Base-by-base conservation (phyloP, 1,284 basidiomycete genomes). In the Trametes sp. region DNA sequence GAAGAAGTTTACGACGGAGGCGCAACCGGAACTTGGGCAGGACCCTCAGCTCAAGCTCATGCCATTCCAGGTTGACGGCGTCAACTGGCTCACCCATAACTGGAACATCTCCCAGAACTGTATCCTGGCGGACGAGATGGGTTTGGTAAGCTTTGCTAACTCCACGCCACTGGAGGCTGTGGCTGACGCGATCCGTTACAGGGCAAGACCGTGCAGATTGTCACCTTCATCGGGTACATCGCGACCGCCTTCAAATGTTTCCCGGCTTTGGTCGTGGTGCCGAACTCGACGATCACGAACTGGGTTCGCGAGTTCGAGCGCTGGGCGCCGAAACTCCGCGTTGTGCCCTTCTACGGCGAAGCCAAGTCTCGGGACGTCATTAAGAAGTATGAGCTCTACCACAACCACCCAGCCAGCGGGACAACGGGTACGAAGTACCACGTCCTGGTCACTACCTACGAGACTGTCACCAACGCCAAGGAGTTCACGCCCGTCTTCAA, bases 81-180 rank as follows among this genome's bases (percentile, higher is more conserved):
- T 98, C 65, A 96, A 96, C 66, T 98, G 96, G 95, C 82, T 98
- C 31, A 87, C 88, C 64, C 85, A 89, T 70, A 96, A 97, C 69
- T 96, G 95, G 92, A 94, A 89, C 86, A 89, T 87, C 68, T 83
- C 85, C 48, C 94, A 96, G 66, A 88, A 90, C 41, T 96, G 93
- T 69, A 98, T 98, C 68, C 84, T 98, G n/a, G 96, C 96, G 2
- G 97, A 99, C 73, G 97, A 98, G 77, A 98, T 99, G 97, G 96
- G 95, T 57, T 77, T 96, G 69, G 92, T 92, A 75, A 63, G 86
- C 76, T 16, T 29, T 24, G 38, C 19, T 9, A n/a, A 44, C 19
- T 6, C 2, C 4, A 13, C 3, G 26, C 16, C 26, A 16, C 16
- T 13, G 1, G 24, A 19, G 9, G 14, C 26, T 16, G 11, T 19